Conservation (phyloP, 106 monocot species). For the Phalaenopsis aphrodite region DNA sequence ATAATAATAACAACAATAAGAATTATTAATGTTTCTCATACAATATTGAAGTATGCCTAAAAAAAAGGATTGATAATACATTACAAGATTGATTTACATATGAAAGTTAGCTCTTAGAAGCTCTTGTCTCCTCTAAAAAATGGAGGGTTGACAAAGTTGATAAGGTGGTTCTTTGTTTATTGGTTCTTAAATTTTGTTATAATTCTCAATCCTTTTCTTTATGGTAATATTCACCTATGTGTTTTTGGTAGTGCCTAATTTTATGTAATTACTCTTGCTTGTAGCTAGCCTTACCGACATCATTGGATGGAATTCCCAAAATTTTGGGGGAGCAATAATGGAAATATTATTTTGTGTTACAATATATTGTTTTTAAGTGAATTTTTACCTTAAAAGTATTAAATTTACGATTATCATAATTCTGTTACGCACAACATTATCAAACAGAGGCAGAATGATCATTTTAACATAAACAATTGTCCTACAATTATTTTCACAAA, state of each 20-base stretch:
- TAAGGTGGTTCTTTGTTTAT: slow-evolving; percentile 24
- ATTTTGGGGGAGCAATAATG: too few species aligned
- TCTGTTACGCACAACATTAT: too few species aligned
- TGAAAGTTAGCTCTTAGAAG: background rate
- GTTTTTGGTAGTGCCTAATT: background rate
- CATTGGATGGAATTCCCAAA: too few species aligned
- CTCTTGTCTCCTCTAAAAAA: slow-evolving; percentile 49
- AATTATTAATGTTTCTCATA: background rate
- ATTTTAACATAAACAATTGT: too few species aligned
- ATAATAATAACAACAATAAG: too few species aligned
- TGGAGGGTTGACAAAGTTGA: slow-evolving; percentile 61
- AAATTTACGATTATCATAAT: too few species aligned
- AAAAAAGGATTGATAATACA: background rate
- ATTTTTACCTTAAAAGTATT: too few species aligned
- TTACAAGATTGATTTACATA: background rate
- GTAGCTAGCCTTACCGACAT: too few species aligned
- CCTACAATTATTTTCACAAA: too few species aligned
- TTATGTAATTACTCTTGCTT: background rate
- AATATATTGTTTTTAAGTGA: too few species aligned
- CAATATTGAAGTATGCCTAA: background rate
- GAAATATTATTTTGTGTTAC: too few species aligned
- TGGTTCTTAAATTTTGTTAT: background rate
- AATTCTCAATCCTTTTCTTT: background rate
- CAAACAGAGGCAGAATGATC: too few species aligned
- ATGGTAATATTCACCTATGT: background rate